Base-by-base conservation (phyloP, 495 filamentous ascomycete species). In the Opeltia flavorubescens region DNA sequence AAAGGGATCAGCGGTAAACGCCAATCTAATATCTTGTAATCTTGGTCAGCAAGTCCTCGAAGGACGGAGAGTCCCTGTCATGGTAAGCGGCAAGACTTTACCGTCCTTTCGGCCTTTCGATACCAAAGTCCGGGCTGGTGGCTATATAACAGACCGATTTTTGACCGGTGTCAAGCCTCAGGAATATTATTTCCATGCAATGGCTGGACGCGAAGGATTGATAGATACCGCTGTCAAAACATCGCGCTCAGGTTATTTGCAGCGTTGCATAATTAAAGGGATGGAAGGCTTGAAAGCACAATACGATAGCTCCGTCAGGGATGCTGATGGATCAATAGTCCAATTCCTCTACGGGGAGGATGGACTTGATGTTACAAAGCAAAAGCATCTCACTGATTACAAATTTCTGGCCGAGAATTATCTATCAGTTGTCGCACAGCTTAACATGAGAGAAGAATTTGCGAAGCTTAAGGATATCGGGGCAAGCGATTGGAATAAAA, bases 201-300 rank as follows among this genome's bases (percentile, higher is more conserved):
- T 99, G 93, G 89, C 89, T 55, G 93, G 93, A 59, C 78, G 93
- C 64, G 93, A 99, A 70, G 93, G 93, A 69, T 70, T 99, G 55
- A 96, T 99, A 65, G 93, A 99, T 75, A 99, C 93, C 33, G 93
- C 93, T 47, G 93, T 99, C 55, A 99, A 99, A 68, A 99, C 93
- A 4, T 89, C 88, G 30, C 77, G 89, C 54, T 95, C 89, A 30
- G 93, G 93, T 55, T 99, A 99, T 59, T 66, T 99, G 50, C 93
- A 99, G 61, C 83, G 93, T 61, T 99, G 93, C 73, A 66, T 99
- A 54, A 91, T 96, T 65, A 99, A 99, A 70, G 93, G 89, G 38
- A 94, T 99, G 89, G 93, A 99, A 62, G 93, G 93, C 3, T 65
- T 95, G 35, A 81, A 75, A 54, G 86, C 93, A 0, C 77, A 89